These are phyloP conservation scores for Grammothele lineata DNA, from an alignment of 768 basidiomycete species.

Conservation along the genomic window DNA sequence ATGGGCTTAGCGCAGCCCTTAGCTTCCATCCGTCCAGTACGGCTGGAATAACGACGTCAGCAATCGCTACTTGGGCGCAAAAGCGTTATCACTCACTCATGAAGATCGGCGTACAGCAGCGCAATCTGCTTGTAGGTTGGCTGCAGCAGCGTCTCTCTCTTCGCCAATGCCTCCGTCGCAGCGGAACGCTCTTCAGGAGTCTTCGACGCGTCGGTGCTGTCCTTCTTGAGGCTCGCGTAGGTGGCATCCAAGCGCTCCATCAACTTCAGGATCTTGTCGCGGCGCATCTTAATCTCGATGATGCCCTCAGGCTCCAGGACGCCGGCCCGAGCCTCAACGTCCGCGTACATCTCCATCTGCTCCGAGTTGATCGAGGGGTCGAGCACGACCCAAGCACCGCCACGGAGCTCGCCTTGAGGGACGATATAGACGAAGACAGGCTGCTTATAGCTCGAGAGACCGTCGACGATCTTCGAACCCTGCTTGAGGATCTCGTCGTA, in stretches of 20 bases:
- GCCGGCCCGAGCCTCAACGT: constrained; percentile 92
- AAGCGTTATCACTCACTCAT: constrained; percentile 61
- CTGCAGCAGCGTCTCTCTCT: constrained; percentile 74
- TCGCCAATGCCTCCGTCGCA: constrained; percentile 63
- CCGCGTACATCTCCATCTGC: constrained; percentile 99
- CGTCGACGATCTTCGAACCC: constrained; percentile 98
- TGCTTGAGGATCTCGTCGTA: constrained; percentile 97
- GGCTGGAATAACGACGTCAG: constrained; percentile 44
- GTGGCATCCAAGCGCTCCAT: constrained; percentile 92
- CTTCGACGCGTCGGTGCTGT: constrained; percentile 71
- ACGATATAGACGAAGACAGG: constrained; percentile 98
- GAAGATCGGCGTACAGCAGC: constrained; percentile 91
- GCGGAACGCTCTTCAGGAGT: constrained; percentile 69
- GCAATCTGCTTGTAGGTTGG: constrained; percentile 95
- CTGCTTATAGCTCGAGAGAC: constrained; percentile 93
- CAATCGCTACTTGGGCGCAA: not conserved
- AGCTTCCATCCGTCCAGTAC: constrained; percentile 94
- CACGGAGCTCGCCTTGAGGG: constrained; percentile 96
- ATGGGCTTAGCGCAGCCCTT: constrained; percentile 89
- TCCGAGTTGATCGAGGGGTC: constrained; percentile 96
- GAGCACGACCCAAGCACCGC: constrained; percentile 98
- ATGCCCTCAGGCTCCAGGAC: constrained; percentile 96
- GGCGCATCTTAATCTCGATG: constrained; percentile 96
- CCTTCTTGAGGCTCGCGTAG: constrained; percentile 77
- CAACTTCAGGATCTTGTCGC: constrained; percentile 82